Percentiles rank a stretch among this genome's conserved stretches.
Evolutionary conservation across 2,329 filamentous ascomycete genomes (phyloP).

Genomic region (Colletotrichum sojae): DNA sequence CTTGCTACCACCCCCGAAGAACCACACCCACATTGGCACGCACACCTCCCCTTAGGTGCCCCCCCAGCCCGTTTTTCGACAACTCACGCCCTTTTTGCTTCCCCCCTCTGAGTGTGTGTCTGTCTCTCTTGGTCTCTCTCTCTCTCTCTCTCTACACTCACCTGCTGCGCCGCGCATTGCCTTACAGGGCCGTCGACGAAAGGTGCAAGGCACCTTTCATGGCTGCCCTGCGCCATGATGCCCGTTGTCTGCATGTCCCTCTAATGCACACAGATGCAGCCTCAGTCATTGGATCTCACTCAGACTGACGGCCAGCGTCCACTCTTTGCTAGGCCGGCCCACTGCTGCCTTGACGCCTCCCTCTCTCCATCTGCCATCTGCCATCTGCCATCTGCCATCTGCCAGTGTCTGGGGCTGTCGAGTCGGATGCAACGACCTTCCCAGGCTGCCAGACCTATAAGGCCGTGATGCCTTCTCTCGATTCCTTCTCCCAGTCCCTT

Average conservation of each 20-base stretch:
- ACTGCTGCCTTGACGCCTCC: slow-evolving; percentile 40
- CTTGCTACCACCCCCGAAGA: too few species aligned
- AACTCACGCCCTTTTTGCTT: slow-evolving; percentile 41
- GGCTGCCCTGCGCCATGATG: slow-evolving; percentile 43
- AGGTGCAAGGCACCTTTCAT: slow-evolving; percentile 45
- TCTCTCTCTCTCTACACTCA: slow-evolving; percentile 27
- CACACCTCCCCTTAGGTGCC: slow-evolving; percentile 12
- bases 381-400: slow-evolving; percentile 45
- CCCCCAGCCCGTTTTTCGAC: slow-evolving; percentile 46
- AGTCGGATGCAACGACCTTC: slow-evolving; percentile 46
- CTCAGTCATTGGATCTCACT: slow-evolving; percentile 43
- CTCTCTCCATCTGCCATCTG: slow-evolving; percentile 45
- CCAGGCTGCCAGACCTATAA: slow-evolving; percentile 66
- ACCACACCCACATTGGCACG: not conserved
- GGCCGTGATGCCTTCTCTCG: slow-evolving; percentile 64
- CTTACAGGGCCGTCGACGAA: slow-evolving; percentile 26
- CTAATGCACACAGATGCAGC: slow-evolving; percentile 45
- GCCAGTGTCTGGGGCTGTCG: slow-evolving; percentile 39
- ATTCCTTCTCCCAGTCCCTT: slow-evolving; percentile 43
- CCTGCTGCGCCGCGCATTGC: slow-evolving; percentile 33
- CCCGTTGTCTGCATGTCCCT: slow-evolving; percentile 39
- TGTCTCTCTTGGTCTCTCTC: slow-evolving; percentile 12
- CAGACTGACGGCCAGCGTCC: slow-evolving; percentile 37
- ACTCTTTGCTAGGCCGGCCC: slow-evolving; percentile 20
- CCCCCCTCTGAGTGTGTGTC: slow-evolving; percentile 3